Percentiles rank a stretch among this genome's conserved stretches.
phyloP scores from a whole-genome alignment of 257 asterid genomes.

The Ophiorrhiza pumila region DNA sequence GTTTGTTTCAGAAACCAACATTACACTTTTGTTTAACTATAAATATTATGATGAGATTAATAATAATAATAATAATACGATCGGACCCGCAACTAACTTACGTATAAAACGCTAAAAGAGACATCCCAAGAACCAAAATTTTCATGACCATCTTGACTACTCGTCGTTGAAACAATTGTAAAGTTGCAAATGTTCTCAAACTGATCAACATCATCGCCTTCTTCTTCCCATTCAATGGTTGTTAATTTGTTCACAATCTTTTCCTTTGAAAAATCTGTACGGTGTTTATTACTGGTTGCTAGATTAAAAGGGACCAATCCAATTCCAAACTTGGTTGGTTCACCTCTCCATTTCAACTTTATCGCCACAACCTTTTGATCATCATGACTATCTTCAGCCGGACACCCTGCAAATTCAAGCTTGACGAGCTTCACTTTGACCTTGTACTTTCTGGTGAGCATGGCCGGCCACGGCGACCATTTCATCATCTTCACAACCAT shows the following conservation, averaged over 20 bases:
- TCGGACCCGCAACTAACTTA: conserved; percentile 30
- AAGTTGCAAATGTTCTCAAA: conserved; percentile 56
- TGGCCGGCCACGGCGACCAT: conserved; percentile 44
- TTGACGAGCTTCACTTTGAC: conserved; percentile 50
- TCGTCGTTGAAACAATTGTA: conserved; percentile 23
- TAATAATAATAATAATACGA: too few relatives aligned
- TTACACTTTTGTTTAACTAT: too few relatives aligned
- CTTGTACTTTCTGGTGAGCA: conserved; percentile 38
- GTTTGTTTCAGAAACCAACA: too few relatives aligned
- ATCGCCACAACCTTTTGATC: conserved; percentile 31
- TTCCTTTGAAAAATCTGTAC: conserved; percentile 34
- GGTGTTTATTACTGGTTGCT: conserved; percentile 24
- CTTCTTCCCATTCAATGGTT: conserved; percentile 34
- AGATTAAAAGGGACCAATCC: conserved; percentile 43
- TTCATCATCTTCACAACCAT: conserved; percentile 50
- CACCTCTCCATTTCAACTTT: conserved; percentile 65
- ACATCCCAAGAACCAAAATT: conserved; percentile 51
- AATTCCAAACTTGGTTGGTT: conserved; percentile 45
- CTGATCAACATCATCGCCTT: conserved; percentile 47
- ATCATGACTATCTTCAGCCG: conserved; percentile 13
- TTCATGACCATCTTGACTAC: conserved; percentile 12
- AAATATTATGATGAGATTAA: too few relatives aligned
- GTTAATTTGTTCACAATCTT: conserved; percentile 21
- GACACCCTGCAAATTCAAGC: conserved; percentile 29
- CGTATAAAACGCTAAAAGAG: conserved; percentile 35